Evolutionary conservation across 345 rosid genomes (phyloP).

Genomic region (Cardiospermum halicacabum): DNA sequence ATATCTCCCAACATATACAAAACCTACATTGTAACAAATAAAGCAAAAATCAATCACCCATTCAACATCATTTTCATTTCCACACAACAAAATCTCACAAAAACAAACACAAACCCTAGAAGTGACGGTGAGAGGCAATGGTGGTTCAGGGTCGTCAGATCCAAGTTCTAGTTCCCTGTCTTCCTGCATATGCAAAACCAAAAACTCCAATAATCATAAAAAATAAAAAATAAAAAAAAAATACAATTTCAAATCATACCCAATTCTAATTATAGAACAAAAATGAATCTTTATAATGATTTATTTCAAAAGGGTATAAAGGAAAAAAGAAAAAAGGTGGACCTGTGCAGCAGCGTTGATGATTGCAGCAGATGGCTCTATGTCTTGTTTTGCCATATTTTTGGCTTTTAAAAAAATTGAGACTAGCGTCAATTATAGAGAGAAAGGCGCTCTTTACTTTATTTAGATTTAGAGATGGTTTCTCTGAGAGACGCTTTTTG

Average conservation of each 20-base stretch:
- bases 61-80: not conserved
- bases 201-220: conserved; percentile 20
- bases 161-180: conserved; percentile 49
- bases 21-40: conserved; percentile 43
- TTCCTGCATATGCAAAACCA: conserved; percentile 59
- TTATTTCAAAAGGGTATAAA: not conserved
- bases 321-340: not conserved
- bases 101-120: conserved; percentile 51
- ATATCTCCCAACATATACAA: conserved; percentile 98
- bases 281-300: conserved; percentile 11
- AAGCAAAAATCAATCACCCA: not conserved
- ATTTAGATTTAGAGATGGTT: not conserved
- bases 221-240: no score
- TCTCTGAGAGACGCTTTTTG: not conserved
- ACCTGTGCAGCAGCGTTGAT: conserved; percentile 19
- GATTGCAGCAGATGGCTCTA: conserved; percentile 15
- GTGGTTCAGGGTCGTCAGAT: conserved; percentile 59
- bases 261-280: not conserved
- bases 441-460: not conserved
- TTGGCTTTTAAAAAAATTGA: not conserved
- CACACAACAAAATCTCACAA: no score
- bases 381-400: conserved; percentile 18
- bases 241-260: no score
- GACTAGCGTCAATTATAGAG: conserved; percentile 14
- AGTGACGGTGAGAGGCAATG: conserved; percentile 84